Evolutionary conservation across 2,329 filamentous ascomycete species (phyloP).

Genomic region (Trichoderma aggressivum): DNA sequence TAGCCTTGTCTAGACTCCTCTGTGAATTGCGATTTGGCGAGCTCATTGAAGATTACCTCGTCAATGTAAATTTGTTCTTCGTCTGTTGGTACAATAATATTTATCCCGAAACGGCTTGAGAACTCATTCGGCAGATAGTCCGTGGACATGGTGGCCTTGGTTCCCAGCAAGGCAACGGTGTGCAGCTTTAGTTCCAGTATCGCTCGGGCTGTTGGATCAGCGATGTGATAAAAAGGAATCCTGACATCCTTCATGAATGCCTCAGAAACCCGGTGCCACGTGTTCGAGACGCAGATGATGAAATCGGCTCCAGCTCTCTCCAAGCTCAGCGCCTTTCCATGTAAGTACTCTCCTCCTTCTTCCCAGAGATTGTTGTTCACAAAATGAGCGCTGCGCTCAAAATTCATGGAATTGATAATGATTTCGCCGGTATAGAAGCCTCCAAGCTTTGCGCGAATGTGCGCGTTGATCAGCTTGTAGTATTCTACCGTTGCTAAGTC

Average conservation of each 20-base stretch:
- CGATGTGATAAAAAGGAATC: slow-evolving; percentile 21
- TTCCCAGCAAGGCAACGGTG: slow-evolving; percentile 16
- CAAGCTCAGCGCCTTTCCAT: slow-evolving; percentile 18
- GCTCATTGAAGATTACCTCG: slow-evolving; percentile 18
- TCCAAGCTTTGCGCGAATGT: slow-evolving; percentile 18
- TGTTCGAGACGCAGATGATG: slow-evolving; percentile 21
- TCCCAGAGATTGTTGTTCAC: slow-evolving; percentile 21
- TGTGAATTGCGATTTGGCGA: slow-evolving; percentile 13
- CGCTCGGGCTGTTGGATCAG: slow-evolving; percentile 16
- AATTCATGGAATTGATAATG: slow-evolving; percentile 23
- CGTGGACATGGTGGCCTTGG: slow-evolving; percentile 20
- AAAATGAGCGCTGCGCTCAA: slow-evolving; percentile 19
- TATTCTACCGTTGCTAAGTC: slow-evolving; percentile 23
- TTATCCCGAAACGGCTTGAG: slow-evolving; percentile 10
- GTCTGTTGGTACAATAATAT: slow-evolving; percentile 18
- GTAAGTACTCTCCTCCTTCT: slow-evolving; percentile 20
- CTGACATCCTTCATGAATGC: slow-evolving; percentile 24
- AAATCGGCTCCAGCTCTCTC: slow-evolving; percentile 22
- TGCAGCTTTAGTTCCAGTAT: slow-evolving; percentile 5
- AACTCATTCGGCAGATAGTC: slow-evolving; percentile 18
- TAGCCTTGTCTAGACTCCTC: slow-evolving; percentile 5
- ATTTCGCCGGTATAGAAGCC: slow-evolving; percentile 22
- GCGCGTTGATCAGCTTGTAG: slow-evolving; percentile 21
- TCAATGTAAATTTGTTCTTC: slow-evolving; percentile 18
- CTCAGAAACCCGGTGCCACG: slow-evolving; percentile 23